These are phyloP conservation scores for Adansonia grandidieri DNA, from an alignment of 441 rosid species.

Conservation along the genomic window DNA sequence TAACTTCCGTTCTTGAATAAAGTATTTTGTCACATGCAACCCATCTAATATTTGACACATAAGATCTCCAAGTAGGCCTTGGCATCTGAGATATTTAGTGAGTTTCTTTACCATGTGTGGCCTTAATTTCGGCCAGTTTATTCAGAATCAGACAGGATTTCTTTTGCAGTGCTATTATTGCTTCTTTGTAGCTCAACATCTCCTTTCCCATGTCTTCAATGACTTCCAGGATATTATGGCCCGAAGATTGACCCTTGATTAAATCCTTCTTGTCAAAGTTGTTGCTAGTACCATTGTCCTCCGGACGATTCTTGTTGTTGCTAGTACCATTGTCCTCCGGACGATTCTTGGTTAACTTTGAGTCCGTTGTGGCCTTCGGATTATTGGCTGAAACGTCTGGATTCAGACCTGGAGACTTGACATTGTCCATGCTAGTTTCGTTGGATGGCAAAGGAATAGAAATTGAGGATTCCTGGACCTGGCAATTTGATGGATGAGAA, in stretches of 20 bases:
- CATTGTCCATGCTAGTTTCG: background rate
- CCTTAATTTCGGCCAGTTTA: conserved; percentile 12
- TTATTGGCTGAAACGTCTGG: background rate
- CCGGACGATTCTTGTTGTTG: background rate
- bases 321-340: background rate
- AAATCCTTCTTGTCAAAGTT: background rate
- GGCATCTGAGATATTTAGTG: background rate
- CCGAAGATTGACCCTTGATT: background rate
- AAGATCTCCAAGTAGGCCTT: background rate
- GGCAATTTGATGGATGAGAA: background rate
- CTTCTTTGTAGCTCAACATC: conserved; percentile 10
- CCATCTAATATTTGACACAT: background rate
- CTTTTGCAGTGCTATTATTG: background rate
- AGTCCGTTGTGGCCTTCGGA: background rate
- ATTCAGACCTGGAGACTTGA: background rate
- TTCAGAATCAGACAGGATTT: conserved; percentile 15
- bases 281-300: background rate
- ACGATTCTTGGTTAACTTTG: background rate
- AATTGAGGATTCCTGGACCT: background rate
- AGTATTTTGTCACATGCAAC: background rate
- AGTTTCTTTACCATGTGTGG: conserved; percentile 2
- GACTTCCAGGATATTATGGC: conserved; percentile 11
- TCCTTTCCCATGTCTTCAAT: conserved; percentile 17
- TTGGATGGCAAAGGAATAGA: conserved; percentile 8
- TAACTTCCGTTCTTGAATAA: background rate